phyloP scores from a whole-genome alignment of 225 moss, liverwort and hornwort genomes.

The Marchantia polymorpha region DNA sequence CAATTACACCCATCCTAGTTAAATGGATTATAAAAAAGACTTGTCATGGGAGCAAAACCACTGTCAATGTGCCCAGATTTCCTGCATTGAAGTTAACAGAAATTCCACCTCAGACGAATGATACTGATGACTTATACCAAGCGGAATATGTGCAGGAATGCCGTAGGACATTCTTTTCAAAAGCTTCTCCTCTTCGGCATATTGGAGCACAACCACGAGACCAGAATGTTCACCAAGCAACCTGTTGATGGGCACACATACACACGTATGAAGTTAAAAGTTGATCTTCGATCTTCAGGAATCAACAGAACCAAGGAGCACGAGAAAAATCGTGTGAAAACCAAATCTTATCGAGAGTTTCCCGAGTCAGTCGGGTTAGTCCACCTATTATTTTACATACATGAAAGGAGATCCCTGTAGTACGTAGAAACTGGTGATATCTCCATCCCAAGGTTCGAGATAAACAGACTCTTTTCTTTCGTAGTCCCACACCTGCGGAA shows the following conservation, averaged over 20 bases:
- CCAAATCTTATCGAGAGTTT: background rate
- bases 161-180: slow-evolving; percentile 69
- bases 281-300: background rate
- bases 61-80: background rate
- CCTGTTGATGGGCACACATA: slow-evolving; percentile 40
- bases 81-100: background rate
- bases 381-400: slow-evolving; percentile 40
- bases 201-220: slow-evolving; percentile 68
- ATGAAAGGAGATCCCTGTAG: slow-evolving; percentile 83
- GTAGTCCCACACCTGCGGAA: slow-evolving; percentile 69
- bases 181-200: slow-evolving; percentile 55
- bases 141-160: slow-evolving; percentile 77
- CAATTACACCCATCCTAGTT: background rate
- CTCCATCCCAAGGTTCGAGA: slow-evolving; percentile 68
- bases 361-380: background rate
- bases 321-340: background rate
- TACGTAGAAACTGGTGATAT: slow-evolving; percentile 68
- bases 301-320: background rate
- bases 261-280: background rate
- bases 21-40: background rate
- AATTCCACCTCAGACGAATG: slow-evolving; percentile 21
- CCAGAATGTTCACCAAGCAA: slow-evolving; percentile 85
- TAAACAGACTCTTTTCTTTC: slow-evolving; percentile 60
- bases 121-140: slow-evolving; percentile 43
- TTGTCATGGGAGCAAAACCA: background rate